phyloP scores from a whole-genome alignment of 805 yeast species.

The Teunomyces stri region DNA sequence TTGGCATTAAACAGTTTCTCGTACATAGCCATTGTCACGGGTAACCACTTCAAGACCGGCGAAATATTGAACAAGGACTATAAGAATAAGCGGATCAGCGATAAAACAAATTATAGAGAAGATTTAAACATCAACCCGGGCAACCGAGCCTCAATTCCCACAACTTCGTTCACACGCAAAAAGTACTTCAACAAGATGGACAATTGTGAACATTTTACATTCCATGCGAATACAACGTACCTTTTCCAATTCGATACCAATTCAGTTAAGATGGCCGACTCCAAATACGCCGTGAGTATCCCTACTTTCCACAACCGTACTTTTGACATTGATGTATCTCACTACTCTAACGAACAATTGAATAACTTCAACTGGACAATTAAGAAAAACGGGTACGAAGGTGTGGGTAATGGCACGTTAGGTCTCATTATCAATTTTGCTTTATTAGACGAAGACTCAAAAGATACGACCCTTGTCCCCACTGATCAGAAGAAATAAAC shows the following conservation, averaged over 20 bases:
- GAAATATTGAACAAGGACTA: background rate
- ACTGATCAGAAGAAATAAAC: background rate
- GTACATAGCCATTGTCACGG: slow-evolving; percentile 32
- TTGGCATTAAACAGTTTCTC: slow-evolving; percentile 58
- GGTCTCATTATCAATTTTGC: slow-evolving; percentile 40
- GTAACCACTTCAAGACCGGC: slow-evolving; percentile 8
- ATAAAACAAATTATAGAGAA: slow-evolving; percentile 18
- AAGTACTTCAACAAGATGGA: slow-evolving; percentile 39
- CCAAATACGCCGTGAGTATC: slow-evolving; percentile 49
- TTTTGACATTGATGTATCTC: slow-evolving; percentile 41
- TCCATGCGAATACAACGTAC: slow-evolving; percentile 38
- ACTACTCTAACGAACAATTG: slow-evolving; percentile 42
- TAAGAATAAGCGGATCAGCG: slow-evolving; percentile 8
- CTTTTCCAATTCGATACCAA: slow-evolving; percentile 55
- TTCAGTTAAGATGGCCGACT: slow-evolving; percentile 48
- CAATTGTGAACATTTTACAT: slow-evolving; percentile 40
- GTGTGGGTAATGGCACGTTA: slow-evolving; percentile 27
- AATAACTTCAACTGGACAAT: slow-evolving; percentile 47
- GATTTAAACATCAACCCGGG: slow-evolving; percentile 22
- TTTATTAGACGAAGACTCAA: slow-evolving; percentile 28
- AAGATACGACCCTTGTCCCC: background rate
- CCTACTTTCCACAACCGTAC: slow-evolving; percentile 48
- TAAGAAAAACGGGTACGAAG: slow-evolving; percentile 35
- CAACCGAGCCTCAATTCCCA: slow-evolving; percentile 29
- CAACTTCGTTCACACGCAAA: slow-evolving; percentile 36